A percentile compares a stretch with the other conserved stretches of the same genome.
Evolutionary conservation across 306 rosid species (phyloP).

Genomic region (Phaseolus lunatus): DNA sequence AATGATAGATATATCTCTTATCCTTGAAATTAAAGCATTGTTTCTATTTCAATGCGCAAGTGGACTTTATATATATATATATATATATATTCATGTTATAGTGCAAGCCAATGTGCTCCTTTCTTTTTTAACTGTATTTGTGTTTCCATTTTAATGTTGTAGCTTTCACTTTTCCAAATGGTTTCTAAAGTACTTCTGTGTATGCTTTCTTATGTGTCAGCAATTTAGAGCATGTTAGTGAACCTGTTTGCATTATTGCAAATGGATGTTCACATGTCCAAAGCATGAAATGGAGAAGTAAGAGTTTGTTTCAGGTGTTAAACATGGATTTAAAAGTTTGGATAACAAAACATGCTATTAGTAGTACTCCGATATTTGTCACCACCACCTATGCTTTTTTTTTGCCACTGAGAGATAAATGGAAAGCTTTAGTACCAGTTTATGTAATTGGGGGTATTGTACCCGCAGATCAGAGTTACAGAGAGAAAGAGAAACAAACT

Average conservation of each 20-base stretch:
- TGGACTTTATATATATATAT: neutral
- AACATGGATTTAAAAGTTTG: neutral
- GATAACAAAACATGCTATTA: neutral
- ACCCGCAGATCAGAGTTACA: neutral
- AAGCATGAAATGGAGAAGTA: neutral
- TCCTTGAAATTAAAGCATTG: conserved; percentile 8
- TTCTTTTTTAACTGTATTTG: neutral
- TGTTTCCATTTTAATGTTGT: conserved; percentile 16
- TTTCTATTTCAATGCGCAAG: neutral
- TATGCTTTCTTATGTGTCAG: neutral
- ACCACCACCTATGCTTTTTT: neutral
- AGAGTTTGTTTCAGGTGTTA: neutral
- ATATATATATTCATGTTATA: neutral
- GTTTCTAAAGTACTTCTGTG: neutral
- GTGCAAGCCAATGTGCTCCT: conserved; percentile 11
- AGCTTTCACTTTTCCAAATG: neutral
- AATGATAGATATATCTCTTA: neutral
- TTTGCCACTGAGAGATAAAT: neutral
- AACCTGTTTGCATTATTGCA: neutral
- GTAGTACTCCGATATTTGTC: no score
- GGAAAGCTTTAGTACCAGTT: neutral
- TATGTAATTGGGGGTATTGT: neutral
- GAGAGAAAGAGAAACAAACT: neutral
- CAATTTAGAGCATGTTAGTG: neutral
- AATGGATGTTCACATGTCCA: neutral